Base-by-base conservation (phyloP, 2,329 filamentous ascomycete genomes). In the Eutypa lata region DNA sequence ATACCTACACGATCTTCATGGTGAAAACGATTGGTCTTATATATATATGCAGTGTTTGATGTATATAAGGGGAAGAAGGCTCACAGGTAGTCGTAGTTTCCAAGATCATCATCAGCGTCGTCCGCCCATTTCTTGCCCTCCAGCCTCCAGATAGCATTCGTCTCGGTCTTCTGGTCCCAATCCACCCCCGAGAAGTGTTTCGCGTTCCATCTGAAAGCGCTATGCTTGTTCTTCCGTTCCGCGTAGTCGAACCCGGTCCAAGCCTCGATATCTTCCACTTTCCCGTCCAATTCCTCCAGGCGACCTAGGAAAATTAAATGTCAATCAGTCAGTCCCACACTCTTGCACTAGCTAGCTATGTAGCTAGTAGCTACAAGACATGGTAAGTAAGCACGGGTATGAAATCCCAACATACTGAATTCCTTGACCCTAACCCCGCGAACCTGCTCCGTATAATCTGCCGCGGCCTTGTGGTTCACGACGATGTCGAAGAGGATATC, bases 391-490 rank as follows among this genome's bases (percentile, higher is more conserved):
- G n/a, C n/a, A n/a, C n/a, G n/a, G n/a, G n/a, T n/a, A n/a, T n/a
- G n/a, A n/a, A 38, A 18, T 14, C 7, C 6, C 6, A 31, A 42
- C 38, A 10, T 45, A 45, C 42, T 21, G 42, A 16, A 45, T 21
- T 45, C 21, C 42, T 45, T 21, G 42, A 45, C 84, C 65, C 82
- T 80, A 28, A 86, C 76, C 2, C 81, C 83, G 53, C 70, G 66
- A 50, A 79, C 83, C 43, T 75, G 75, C 65, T 88, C 84, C 10
- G 76, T 81, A 19, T 71, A 75, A 64, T 90, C 87, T 8, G 85
- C 87, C 3, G 80, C 86, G 2, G 86, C 84, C 65, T 88, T 89
- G 65, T 90, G 87, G 61, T 89, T 90, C 38, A 90, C 71, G 3
- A 90, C 85, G 2, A 85, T 82, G 66, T 90, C 87, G 78, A 85